Conservation (phyloP, 805 yeast genomes). For the Candida parachauliodes region DNA sequence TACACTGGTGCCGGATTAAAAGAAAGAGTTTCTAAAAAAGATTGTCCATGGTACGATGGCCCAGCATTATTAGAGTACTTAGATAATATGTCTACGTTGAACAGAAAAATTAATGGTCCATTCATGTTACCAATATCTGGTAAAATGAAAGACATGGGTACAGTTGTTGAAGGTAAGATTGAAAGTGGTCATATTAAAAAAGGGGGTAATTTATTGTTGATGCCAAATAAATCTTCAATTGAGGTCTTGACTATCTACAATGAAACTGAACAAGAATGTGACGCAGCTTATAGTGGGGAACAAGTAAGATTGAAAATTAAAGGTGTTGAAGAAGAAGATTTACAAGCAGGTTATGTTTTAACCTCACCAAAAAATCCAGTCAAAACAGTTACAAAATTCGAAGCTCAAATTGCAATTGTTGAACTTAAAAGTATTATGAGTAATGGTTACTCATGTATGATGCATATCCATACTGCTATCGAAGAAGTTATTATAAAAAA, state of each 20-base stretch:
- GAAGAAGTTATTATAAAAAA: slow-evolving; percentile 86
- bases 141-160: slow-evolving; percentile 95
- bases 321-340: slow-evolving; percentile 97
- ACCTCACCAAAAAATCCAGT: slow-evolving; percentile 86
- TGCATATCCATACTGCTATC: slow-evolving; percentile 98
- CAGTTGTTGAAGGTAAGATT: slow-evolving; percentile 96
- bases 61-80: slow-evolving; percentile 88
- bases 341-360: slow-evolving; percentile 85
- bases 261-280: slow-evolving; percentile 94
- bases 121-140: slow-evolving; percentile 95
- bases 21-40: slow-evolving; percentile 67
- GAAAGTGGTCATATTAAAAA: slow-evolving; percentile 92
- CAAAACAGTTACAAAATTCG: slow-evolving; percentile 83
- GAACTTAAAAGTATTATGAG: slow-evolving; percentile 93
- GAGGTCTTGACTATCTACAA: slow-evolving; percentile 87
- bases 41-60: slow-evolving; percentile 92
- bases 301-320: slow-evolving; percentile 91
- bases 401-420: slow-evolving; percentile 95
- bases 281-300: slow-evolving; percentile 89
- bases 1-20: slow-evolving; percentile 96
- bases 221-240: slow-evolving; percentile 86
- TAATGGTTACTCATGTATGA: slow-evolving; percentile 94
- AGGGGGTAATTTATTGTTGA: slow-evolving; percentile 68
- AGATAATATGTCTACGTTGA: slow-evolving; percentile 74
- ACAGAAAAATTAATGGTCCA: slow-evolving; percentile 89